A percentile compares a stretch with the other conserved stretches of the same genome.
These are phyloP conservation scores for Claviceps arundinis DNA, from an alignment of 2,329 filamentous ascomycete genomes.

Conservation along the genomic window DNA sequence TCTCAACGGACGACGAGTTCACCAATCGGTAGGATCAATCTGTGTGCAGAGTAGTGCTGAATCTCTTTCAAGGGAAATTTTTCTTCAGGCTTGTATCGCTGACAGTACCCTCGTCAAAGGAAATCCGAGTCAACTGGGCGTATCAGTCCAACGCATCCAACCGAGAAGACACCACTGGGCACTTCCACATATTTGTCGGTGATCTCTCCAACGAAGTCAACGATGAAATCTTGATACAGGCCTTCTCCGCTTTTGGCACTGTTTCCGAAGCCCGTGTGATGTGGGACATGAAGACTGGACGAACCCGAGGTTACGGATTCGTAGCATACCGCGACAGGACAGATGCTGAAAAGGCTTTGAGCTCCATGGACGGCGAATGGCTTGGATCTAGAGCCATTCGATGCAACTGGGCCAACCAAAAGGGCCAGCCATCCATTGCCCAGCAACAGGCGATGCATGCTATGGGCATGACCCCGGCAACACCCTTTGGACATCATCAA, in stretches of 20 bases:
- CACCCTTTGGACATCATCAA: constrained; percentile 91
- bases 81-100: constrained; percentile 1
- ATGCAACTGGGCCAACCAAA: constrained; percentile 99
- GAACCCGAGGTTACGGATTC: constrained; percentile 94
- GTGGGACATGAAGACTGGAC: constrained; percentile 99
- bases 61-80: too few relatives aligned
- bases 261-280: constrained; percentile 97
- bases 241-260: constrained; percentile 88
- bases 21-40: constrained; percentile 61
- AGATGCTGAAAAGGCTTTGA: constrained; percentile 91
- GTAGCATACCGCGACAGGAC: constrained; percentile 89
- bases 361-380: constrained; percentile 98
- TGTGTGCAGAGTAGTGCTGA: neutral
- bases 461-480: constrained; percentile 97
- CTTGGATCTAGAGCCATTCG: constrained; percentile 94
- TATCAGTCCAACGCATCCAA: constrained; percentile 90
- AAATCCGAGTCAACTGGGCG: constrained; percentile 98
- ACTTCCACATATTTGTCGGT: constrained; percentile 98
- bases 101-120: constrained; percentile 36
- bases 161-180: constrained; percentile 96
- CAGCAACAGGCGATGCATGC: constrained; percentile 95
- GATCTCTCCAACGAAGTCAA: constrained; percentile 98
- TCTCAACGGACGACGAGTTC: constrained; percentile 85
- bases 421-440: constrained; percentile 96
- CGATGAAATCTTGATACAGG: constrained; percentile 83